Evolutionary conservation across 208 protist species (phyloP).

Genomic region (Crithidia fasciculata): DNA sequence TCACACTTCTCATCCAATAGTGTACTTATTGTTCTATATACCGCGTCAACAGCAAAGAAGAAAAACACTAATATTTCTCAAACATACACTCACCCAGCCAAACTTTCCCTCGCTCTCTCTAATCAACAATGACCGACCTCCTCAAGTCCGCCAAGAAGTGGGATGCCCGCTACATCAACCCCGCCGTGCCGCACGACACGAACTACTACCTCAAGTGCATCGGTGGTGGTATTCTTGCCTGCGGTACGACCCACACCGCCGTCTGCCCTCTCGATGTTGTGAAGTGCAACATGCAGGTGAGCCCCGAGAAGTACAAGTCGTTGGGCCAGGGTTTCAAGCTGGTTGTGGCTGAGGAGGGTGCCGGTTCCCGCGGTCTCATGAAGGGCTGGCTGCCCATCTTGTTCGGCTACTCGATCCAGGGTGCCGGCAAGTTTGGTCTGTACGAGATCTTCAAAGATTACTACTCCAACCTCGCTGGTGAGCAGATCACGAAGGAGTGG

Average conservation of each 20-base stretch:
- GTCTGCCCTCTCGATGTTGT: slow-evolving; percentile 96
- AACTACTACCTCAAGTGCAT: slow-evolving; percentile 94
- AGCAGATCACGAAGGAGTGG: slow-evolving; percentile 81
- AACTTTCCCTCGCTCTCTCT: neutral
- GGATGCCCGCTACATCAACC: slow-evolving; percentile 83
- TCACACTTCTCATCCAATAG: too few species aligned
- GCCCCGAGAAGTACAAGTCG: slow-evolving; percentile 88
- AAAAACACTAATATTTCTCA: neutral
- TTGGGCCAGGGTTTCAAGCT: slow-evolving; percentile 71
- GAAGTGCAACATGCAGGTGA: slow-evolving; percentile 96
- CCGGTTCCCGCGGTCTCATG: slow-evolving; percentile 72
- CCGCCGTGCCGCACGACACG: slow-evolving; percentile 65
- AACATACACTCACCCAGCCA: slow-evolving; percentile 1
- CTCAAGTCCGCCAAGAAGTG: slow-evolving; percentile 43
- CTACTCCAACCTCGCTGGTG: slow-evolving; percentile 86
- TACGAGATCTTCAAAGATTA: slow-evolving; percentile 96
- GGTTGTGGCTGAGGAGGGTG: slow-evolving; percentile 73
- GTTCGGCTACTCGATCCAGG: slow-evolving; percentile 94
- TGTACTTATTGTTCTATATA: too few species aligned
- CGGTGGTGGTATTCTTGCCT: slow-evolving; percentile 93
- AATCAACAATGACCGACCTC: neutral
- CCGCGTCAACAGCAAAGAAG: too few species aligned
- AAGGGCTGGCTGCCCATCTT: slow-evolving; percentile 94
- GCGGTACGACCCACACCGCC: slow-evolving; percentile 94
- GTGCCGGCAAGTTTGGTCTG: slow-evolving; percentile 94